These are phyloP conservation scores for Apiospora aurea DNA, from an alignment of 2,329 filamentous ascomycete genomes.

Conservation along the genomic window DNA sequence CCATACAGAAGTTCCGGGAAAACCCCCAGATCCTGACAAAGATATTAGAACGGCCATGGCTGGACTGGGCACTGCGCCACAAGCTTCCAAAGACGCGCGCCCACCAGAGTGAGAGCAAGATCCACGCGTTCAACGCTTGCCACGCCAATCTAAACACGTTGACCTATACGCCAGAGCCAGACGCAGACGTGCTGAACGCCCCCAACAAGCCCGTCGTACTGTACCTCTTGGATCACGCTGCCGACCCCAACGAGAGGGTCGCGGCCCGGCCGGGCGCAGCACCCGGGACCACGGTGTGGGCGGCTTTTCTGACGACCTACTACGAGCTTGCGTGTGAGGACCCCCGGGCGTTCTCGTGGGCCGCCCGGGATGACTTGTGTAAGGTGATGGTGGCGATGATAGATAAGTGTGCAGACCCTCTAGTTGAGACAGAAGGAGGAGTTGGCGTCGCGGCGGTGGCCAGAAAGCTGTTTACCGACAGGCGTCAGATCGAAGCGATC, in stretches of 20 bases:
- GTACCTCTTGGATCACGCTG: neutral
- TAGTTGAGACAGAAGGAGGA: neutral
- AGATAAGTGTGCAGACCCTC: neutral
- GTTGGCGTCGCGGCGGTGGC: neutral
- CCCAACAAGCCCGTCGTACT: no score
- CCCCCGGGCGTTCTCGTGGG: neutral
- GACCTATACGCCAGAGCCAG: neutral
- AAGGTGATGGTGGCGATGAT: neutral
- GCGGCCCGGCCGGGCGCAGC: neutral
- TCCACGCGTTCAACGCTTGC: no score
- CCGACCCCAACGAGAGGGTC: neutral
- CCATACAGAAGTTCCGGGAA: no score
- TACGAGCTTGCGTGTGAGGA: neutral
- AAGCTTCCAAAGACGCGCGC: no score
- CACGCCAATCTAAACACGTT: no score
- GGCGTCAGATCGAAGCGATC: neutral
- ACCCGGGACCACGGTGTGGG: neutral
- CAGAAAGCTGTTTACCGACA: neutral
- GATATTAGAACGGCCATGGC: no score
- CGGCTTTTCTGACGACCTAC: neutral
- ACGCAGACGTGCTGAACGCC: neutral
- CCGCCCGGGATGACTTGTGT: neutral
- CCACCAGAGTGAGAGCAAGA: no score
- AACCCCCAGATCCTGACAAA: no score
- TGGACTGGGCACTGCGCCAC: no score